Evolutionary conservation across 768 basidiomycete species (phyloP).

Genomic region (Macrocybe gigantea): DNA sequence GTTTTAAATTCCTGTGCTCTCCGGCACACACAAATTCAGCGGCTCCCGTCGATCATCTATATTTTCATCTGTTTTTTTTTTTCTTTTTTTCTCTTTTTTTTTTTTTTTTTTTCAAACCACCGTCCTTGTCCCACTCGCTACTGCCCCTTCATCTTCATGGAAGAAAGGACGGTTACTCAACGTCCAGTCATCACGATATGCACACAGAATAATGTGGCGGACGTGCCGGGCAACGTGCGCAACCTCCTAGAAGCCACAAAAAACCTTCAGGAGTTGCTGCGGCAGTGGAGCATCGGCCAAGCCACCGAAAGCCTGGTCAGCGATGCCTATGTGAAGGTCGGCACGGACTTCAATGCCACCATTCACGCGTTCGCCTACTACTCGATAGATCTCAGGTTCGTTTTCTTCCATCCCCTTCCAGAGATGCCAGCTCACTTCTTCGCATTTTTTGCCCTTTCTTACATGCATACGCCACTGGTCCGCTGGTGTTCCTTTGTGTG

Average conservation of each 20-base stretch:
- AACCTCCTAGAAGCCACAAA: conserved; percentile 78
- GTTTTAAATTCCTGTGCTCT: too few relatives aligned
- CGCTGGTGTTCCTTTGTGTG: neutral
- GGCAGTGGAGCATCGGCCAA: conserved; percentile 57
- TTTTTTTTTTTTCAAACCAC: too few relatives aligned
- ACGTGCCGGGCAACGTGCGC: conserved; percentile 58
- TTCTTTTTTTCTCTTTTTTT: too few relatives aligned
- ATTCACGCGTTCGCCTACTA: conserved; percentile 69
- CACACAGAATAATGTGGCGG: conserved; percentile 25
- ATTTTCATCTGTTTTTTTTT: too few relatives aligned
- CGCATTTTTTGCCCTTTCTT: too few relatives aligned
- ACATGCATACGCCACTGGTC: too few relatives aligned
- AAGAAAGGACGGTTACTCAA: conserved; percentile 6
- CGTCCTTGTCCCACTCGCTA: too few relatives aligned
- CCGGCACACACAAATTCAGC: too few relatives aligned
- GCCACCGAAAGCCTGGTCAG: conserved; percentile 71
- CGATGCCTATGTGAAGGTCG: conserved; percentile 85
- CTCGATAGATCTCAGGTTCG: conserved; percentile 74
- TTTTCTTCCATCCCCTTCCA: conserved; percentile 4
- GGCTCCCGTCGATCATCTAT: too few relatives aligned
- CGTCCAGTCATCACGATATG: conserved; percentile 13
- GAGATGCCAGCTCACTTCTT: too few relatives aligned
- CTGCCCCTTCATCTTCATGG: too few relatives aligned
- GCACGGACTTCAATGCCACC: conserved; percentile 82
- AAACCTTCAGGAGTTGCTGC: conserved; percentile 67